phyloP scores from a whole-genome alignment of 148 eudicot species.

The Vaccinium darrowii region DNA sequence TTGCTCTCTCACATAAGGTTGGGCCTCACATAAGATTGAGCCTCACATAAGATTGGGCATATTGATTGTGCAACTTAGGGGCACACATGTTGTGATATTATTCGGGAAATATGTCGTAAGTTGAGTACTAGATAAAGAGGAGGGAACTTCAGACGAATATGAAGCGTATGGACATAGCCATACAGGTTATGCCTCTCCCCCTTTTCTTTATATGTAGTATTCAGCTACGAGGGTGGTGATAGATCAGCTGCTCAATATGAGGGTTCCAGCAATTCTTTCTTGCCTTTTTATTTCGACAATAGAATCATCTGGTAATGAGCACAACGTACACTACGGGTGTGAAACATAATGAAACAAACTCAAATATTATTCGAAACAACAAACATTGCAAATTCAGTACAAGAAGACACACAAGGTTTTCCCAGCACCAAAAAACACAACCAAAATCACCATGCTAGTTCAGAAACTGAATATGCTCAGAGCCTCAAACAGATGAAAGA shows the following conservation, averaged over 20 bases:
- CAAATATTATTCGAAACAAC: neutral
- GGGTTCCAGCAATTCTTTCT: neutral
- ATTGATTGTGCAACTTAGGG: neutral
- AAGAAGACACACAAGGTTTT: neutral
- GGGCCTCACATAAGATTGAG: too few relatives aligned
- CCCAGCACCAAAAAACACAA: neutral
- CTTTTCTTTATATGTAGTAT: too few relatives aligned
- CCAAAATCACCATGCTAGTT: neutral
- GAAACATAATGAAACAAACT: neutral
- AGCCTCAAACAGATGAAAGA: neutral
- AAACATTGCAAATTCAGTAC: neutral
- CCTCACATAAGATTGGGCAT: too few relatives aligned
- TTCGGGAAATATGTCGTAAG: neutral
- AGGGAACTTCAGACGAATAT: too few relatives aligned
- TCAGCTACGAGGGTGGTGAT: too few relatives aligned
- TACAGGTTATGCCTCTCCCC: too few relatives aligned
- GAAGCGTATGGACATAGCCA: too few relatives aligned
- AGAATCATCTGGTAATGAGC: neutral
- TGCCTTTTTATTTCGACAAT: neutral
- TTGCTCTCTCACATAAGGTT: too few relatives aligned
- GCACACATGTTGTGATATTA: neutral
- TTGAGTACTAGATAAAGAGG: neutral
- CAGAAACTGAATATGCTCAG: slow-evolving; percentile 2
- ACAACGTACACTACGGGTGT: neutral
- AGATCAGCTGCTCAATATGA: neutral